Conservation (phyloP, 495 filamentous ascomycete species). For the Annulohypoxylon nitens region DNA sequence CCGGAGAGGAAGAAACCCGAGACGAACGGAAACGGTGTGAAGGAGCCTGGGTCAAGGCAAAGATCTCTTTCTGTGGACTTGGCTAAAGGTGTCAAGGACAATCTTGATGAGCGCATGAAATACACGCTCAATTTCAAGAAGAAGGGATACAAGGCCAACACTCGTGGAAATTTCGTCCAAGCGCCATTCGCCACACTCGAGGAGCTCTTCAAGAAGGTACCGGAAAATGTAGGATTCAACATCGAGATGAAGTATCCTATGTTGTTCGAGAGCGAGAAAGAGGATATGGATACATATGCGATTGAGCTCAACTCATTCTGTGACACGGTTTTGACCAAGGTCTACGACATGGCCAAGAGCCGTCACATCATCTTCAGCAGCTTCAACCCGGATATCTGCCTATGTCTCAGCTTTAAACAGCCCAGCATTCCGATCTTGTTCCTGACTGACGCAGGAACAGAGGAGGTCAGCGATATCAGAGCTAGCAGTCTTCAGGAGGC, state of each 20-base stretch:
- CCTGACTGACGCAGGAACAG: conserved; percentile 86
- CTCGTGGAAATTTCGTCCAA: conserved; percentile 91
- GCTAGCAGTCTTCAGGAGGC: conserved; percentile 94
- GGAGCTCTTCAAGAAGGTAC: conserved; percentile 89
- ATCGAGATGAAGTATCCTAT: conserved; percentile 99
- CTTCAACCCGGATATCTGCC: conserved; percentile 97
- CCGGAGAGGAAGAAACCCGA: conserved; percentile 49
- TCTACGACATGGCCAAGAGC: conserved; percentile 76
- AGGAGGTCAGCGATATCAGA: conserved; percentile 85
- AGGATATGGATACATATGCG: conserved; percentile 97
- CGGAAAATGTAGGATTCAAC: conserved; percentile 89
- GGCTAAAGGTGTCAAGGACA: conserved; percentile 54
- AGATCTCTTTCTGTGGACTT: conserved; percentile 64
- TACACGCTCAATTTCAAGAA: conserved; percentile 92
- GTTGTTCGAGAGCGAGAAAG: conserved; percentile 91
- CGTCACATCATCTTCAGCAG: conserved; percentile 94
- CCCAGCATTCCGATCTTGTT: conserved; percentile 96
- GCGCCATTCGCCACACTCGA: conserved; percentile 94
- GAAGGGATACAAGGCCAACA: conserved; percentile 95
- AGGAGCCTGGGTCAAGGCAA: conserved; percentile 55
- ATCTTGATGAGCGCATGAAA: conserved; percentile 92
- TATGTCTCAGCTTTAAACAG: conserved; percentile 94
- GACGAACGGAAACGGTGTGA: conserved; percentile 50
- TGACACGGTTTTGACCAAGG: conserved; percentile 88
- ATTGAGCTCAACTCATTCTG: conserved; percentile 98